Base-by-base conservation (phyloP, 2,329 filamentous ascomycete species). In the Sporothrix variecibatus region DNA sequence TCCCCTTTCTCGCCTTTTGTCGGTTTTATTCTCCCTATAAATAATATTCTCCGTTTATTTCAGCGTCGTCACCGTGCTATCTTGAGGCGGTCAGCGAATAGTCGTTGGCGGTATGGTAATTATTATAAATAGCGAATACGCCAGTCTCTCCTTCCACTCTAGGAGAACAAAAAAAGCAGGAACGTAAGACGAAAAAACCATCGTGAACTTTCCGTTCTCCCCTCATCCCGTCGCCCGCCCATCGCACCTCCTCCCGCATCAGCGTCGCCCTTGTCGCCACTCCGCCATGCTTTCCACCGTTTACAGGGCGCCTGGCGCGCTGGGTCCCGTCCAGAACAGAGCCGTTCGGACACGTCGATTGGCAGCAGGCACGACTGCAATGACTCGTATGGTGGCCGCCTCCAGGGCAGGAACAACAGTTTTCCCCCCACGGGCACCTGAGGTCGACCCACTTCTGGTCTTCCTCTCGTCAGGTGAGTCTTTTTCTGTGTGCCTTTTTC, bases 401-500 rank as follows among this genome's bases (percentile, higher is more conserved):
- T 49, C 43, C 40, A 68, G 65, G 65, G 43, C 62, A 40, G 72
- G 53, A 70, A 51, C 56, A 26, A 17, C 67, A 62, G 20, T 58
- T 8, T 40, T 17, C 20, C 70, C 76, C 75, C 73, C 76, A 71
- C 76, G 75, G 68, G 23, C 64, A 5, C 46, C 38, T 3, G 70
- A 69, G 17, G 68, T 74, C 72, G 75, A 72, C 75, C 76, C 76
- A 76, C 76, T 76, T 75, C 71, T 76, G 73, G 71, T 40, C 53
- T 72, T 71, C 67, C 73, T 75, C 46, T 74, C 73, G 23, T 75
- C 73, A 74, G 75, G 76, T 76, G 76, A 73, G 76, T 73, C 71
- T 51, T 64, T 43, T 72, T 58, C 3, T 43, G n/a, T 62, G 53
- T 43, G 31, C 40, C 38, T 17, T 64, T 70, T 34, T 71, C 11